phyloP scores from a whole-genome alignment of 1,139 yeast species.

The Blastobotrys apis region DNA sequence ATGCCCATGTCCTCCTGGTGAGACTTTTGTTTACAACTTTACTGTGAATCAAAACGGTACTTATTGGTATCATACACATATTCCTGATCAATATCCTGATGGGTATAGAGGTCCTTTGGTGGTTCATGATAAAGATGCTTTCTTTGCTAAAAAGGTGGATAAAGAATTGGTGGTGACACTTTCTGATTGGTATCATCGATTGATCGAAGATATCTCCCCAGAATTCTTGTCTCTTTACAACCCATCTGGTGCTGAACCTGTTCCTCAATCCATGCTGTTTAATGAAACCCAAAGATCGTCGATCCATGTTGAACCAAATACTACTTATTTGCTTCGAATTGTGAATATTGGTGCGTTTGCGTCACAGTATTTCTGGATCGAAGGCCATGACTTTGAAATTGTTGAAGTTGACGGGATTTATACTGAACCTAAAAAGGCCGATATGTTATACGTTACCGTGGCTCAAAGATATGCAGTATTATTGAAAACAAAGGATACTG shows the following conservation, averaged over 20 bases:
- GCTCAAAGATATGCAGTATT: conserved; percentile 80
- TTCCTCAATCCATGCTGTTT: conserved; percentile 73
- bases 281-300: conserved; percentile 73
- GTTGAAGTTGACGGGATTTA: conserved; percentile 81
- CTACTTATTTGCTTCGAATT: conserved; percentile 72
- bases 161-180: conserved; percentile 67
- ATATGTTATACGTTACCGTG: conserved; percentile 58
- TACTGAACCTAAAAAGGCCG: conserved; percentile 61
- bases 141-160: conserved; percentile 56
- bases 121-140: conserved; percentile 55
- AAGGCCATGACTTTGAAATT: conserved; percentile 75
- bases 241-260: conserved; percentile 97
- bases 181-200: conserved; percentile 81
- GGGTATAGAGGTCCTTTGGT: conserved; percentile 83
- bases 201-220: conserved; percentile 47
- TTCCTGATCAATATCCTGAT: conserved; percentile 81
- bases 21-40: conserved; percentile 67
- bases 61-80: conserved; percentile 94
- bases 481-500: conserved; percentile 59
- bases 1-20: conserved; percentile 80
- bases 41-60: conserved; percentile 84
- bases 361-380: conserved; percentile 79
- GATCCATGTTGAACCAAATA: conserved; percentile 70
- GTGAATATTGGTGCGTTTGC: conserved; percentile 83
- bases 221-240: conserved; percentile 64